Evolutionary conservation across 1,284 basidiomycete genomes (phyloP), one percentile per base, ranked within the genome.

Genomic region (Coriolopsis trogii): DNA sequence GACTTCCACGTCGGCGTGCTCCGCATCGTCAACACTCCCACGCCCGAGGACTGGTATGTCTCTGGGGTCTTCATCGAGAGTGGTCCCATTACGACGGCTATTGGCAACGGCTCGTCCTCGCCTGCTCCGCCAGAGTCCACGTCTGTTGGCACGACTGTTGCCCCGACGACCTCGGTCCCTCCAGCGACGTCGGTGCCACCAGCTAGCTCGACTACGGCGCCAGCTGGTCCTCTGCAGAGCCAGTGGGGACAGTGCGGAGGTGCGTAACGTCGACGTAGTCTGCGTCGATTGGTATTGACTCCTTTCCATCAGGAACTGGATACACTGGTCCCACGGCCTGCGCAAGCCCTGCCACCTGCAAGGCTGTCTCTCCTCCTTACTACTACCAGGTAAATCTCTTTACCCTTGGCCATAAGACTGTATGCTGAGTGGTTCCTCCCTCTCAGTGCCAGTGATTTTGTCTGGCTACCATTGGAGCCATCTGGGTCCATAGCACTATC

Each of bases 1-100:
- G 83, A 85, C 67, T 86, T 76, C 73, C 84, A 85, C 67, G 70
- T 86, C 48, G 82, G 82, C 45, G 81, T 85, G 21, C 76, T 85
- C 38, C 77, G 81, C 53, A 72, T 85, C 47, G 72, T 77, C 24
- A 80, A 77, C 61, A 73, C 68, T 28, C 64, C 73, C 39, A 66
- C 65, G 25, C 65, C 75, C 7, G 82, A 84, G 64, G 78, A 84
- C 60, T 85, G 75, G 74, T 85, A 78, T 68, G 74, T 82, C 71
- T 79, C 78, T 40, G 78, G 80, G 36, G 79, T 85, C 38, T 85
- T 80, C 66, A 74, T 84, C 60, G 82, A 85, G 66, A 73, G 65
- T 31, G 80, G 79, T 1, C 72, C 79, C 3, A 80, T 84, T 59
- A 84, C 78, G 29, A 84, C 81, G 7, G 52, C 67, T 45, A 70